phyloP scores from a whole-genome alignment of 75 land plant genomes.

The Picea sitchensis region DNA sequence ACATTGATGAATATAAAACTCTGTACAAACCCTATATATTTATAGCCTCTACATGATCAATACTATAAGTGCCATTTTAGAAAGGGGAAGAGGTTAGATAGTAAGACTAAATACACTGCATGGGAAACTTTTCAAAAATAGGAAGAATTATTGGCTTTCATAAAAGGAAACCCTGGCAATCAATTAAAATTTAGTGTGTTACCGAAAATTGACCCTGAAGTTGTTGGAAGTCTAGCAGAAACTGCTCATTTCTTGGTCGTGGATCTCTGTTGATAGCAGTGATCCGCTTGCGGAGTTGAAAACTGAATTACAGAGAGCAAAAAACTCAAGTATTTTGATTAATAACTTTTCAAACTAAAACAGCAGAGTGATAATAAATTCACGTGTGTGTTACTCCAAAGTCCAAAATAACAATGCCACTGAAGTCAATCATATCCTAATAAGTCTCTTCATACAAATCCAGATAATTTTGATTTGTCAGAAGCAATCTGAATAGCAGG shows the following conservation, averaged over 20 bases:
- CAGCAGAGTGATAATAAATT: neutral
- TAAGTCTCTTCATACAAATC: neutral
- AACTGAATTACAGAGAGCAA: slow-evolving; percentile 28
- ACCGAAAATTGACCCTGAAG: slow-evolving; percentile 75
- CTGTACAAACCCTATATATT: neutral
- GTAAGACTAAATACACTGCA: neutral
- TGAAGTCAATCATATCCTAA: neutral
- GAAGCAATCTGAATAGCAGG: neutral
- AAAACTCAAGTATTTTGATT: neutral
- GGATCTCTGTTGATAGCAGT: slow-evolving; percentile 61
- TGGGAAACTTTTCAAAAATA: neutral
- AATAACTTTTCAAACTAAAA: neutral
- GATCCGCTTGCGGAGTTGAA: slow-evolving; percentile 69
- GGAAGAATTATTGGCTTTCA: neutral
- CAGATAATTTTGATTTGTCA: neutral
- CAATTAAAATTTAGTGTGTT: slow-evolving; percentile 16
- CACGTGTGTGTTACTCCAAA: neutral
- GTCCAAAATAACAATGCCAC: neutral
- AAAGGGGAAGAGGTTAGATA: neutral
- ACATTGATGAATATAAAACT: neutral
- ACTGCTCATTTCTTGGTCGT: slow-evolving; percentile 91
- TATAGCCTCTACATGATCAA: neutral
- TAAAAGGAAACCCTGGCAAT: neutral
- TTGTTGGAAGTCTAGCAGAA: slow-evolving; percentile 72
- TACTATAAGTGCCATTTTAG: neutral